Conservation (phyloP, 2,329 filamentous ascomycete genomes). For the Coleophoma eucalyptorum region DNA sequence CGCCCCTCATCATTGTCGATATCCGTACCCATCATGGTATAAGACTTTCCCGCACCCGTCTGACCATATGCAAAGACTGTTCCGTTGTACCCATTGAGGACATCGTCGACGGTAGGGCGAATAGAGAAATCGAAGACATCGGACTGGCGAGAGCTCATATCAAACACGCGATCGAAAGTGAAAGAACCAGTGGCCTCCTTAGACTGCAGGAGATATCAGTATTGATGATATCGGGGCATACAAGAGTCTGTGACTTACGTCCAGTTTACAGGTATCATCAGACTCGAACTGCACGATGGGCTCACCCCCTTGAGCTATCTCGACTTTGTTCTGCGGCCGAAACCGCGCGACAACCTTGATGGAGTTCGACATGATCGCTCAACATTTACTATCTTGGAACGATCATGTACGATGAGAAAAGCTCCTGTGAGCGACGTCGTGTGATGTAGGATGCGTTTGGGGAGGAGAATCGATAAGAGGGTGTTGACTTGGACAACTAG, state of each 20-base stretch:
- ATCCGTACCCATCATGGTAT: conserved; percentile 97
- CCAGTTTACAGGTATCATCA: conserved; percentile 82
- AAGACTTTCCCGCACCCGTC: conserved; percentile 97
- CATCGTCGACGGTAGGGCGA: conserved; percentile 91
- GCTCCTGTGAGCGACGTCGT: conserved; percentile 7
- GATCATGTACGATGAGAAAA: conserved; percentile 21
- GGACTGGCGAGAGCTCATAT: conserved; percentile 83
- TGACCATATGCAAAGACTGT: conserved; percentile 98
- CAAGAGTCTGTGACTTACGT: conserved; percentile 52
- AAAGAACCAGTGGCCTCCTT: conserved; percentile 80
- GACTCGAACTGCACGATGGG: conserved; percentile 87
- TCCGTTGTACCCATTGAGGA: conserved; percentile 98
- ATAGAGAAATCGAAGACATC: conserved; percentile 99
- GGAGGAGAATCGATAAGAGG: conserved; percentile 19
- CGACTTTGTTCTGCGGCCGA: conserved; percentile 92
- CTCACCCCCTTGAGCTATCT: conserved; percentile 85
- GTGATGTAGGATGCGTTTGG: conserved; percentile 9
- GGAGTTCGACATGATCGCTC: conserved; percentile 42
- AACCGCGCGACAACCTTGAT: conserved; percentile 96
- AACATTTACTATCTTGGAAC: conserved; percentile 18
- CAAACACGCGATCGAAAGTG: conserved; percentile 97
- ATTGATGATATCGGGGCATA: conserved; percentile 3
- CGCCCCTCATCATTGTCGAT: conserved; percentile 86
- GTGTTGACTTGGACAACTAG: conserved; percentile 19
- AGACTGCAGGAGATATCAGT: conserved; percentile 52